Evolutionary conservation across 345 rosid genomes (phyloP).

Genomic region (Jatropha curcas): DNA sequence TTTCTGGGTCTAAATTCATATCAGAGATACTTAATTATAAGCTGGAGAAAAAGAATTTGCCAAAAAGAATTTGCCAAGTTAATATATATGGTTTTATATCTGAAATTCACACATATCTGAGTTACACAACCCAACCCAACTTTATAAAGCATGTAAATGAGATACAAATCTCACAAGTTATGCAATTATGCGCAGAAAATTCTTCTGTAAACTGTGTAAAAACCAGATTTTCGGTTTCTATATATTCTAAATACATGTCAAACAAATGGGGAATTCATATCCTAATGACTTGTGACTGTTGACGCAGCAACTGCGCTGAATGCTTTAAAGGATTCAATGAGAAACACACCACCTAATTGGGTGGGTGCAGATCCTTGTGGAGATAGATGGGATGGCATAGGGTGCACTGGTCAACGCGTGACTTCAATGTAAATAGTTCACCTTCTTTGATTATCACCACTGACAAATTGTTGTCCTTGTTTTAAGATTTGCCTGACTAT

Average conservation of each 20-base stretch:
- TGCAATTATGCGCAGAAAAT: neutral
- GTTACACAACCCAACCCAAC: neutral
- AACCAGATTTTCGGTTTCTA: neutral
- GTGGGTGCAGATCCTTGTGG: slow-evolving; percentile 71
- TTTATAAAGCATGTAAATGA: too few species aligned
- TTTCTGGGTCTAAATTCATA: neutral
- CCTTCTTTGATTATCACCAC: neutral
- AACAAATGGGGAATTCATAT: neutral
- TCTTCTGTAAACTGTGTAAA: neutral
- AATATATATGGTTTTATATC: neutral
- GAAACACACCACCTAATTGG: slow-evolving; percentile 61
- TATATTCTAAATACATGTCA: neutral
- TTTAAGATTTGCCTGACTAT: neutral
- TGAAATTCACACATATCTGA: neutral
- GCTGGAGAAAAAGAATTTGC: neutral
- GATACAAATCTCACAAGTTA: too few species aligned
- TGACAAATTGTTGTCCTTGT: neutral
- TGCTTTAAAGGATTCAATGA: slow-evolving; percentile 46
- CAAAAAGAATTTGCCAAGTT: too few species aligned
- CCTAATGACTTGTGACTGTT: neutral
- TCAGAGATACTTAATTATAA: neutral
- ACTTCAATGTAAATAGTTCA: slow-evolving; percentile 50
- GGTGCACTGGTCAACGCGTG: slow-evolving; percentile 49
- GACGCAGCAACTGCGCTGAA: slow-evolving; percentile 49
- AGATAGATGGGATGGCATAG: slow-evolving; percentile 64